phyloP scores from a whole-genome alignment of 108 stramenopile species.

The Fragilaria crotonensis region DNA sequence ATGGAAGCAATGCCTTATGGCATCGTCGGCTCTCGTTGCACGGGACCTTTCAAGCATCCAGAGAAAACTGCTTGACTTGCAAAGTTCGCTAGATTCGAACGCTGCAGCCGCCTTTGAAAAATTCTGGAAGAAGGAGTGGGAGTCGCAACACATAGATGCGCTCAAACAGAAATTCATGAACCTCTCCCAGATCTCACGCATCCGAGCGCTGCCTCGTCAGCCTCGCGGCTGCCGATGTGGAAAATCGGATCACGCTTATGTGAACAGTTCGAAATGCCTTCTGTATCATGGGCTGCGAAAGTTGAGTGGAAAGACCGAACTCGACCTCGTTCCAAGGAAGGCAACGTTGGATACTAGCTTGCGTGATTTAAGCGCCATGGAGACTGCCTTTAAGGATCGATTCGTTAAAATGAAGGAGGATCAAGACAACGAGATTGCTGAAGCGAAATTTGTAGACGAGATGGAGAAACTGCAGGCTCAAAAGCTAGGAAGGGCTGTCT shows the following conservation, averaged over 20 bases:
- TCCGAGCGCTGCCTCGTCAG: conserved; percentile 47
- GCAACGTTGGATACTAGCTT: background rate
- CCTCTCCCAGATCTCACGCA: background rate
- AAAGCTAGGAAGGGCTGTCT: conserved; percentile 46
- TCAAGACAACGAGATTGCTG: conserved; percentile 29
- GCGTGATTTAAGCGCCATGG: conserved; percentile 38
- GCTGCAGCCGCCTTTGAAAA: background rate
- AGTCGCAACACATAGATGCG: background rate
- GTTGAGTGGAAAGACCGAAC: conserved; percentile 3
- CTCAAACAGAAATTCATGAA: background rate
- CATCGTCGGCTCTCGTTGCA: background rate
- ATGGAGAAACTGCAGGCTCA: conserved; percentile 70
- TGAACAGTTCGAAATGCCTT: conserved; percentile 55
- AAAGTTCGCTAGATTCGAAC: background rate
- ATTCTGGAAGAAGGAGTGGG: conserved; percentile 6
- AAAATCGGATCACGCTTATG: conserved; percentile 48
- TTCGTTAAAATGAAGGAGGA: conserved; percentile 40
- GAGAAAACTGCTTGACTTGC: background rate
- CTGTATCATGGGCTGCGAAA: conserved; percentile 47
- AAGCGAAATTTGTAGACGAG: conserved; percentile 59
- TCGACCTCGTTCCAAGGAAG: no score
- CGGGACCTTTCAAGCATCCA: background rate
- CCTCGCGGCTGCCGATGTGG: conserved; percentile 61
- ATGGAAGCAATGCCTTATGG: background rate
- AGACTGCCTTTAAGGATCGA: conserved; percentile 57